Base-by-base conservation (phyloP, 2,329 filamentous ascomycete genomes). In the Fusarium udum region DNA sequence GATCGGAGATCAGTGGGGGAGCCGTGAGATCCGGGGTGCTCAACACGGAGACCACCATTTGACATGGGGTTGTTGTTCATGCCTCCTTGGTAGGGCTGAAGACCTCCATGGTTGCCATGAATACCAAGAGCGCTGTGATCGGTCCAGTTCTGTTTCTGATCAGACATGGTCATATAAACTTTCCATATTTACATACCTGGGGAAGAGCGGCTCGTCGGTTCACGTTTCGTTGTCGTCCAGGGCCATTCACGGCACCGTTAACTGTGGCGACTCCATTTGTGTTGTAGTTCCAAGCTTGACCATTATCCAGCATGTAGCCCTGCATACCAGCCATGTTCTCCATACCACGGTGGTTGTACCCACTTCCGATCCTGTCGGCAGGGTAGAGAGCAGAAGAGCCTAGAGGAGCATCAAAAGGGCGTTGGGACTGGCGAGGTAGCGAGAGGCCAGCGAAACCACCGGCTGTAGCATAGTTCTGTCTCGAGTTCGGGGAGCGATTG, bases 271-370 rank as follows among this genome's bases (percentile, higher is more conserved):
- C 93, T 52, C 90, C 92, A 78, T 88, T 89, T 77, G 89, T 90
- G 67, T 84, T 86, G 75, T 94, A 91, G 80, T 91, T 93, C 95
- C 95, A 97, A 26, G 92, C 91, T 79, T 94, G 92, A 79, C 91
- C 90, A 78, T 95, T 93, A 76, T 95, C 86, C 61, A 88, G 78
- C 84, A 88, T 86, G 68, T 88, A 88, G 37, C 81, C 82, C 36
- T 85, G 85, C 78, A 87, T 80, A 65, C 82, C 79, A 73, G 82
- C 75, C 80, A 87, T 82, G 77, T 81, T 81, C 64, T 86, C 88
- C 77, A 89, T 87, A 65, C 87, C 88, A 72, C 93, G 92, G 59
- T 85, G 85, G 64, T 87, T 89, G 77, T 84, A 84, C 87, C 86
- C 79, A 85, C 89, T 76, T 86, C 86, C 81, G 86, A 91, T 83